These are phyloP conservation scores for Exophiala calicioides DNA, from an alignment of 2,329 filamentous ascomycete genomes.

Conservation along the genomic window DNA sequence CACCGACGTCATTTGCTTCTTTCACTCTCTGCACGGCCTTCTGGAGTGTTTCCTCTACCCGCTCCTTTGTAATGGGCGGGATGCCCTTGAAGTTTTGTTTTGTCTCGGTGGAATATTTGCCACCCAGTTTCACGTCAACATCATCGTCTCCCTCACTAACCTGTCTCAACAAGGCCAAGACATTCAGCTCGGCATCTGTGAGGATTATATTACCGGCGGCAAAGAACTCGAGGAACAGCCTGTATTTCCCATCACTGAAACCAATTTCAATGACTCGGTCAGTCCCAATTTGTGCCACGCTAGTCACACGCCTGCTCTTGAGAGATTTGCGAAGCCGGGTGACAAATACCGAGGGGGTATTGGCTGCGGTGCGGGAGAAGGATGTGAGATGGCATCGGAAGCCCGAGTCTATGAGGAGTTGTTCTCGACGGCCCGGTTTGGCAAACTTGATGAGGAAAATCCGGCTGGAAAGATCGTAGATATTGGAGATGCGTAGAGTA, in stretches of 20 bases:
- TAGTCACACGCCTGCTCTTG: constrained; percentile 80
- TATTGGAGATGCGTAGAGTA: constrained; percentile 80
- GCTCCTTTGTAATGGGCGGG: constrained; percentile 71
- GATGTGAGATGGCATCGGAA: constrained; percentile 94
- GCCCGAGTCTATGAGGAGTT: constrained; percentile 89
- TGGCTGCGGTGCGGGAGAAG: constrained; percentile 83
- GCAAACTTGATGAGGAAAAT: constrained; percentile 95
- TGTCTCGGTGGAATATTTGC: constrained; percentile 76
- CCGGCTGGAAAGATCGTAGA: constrained; percentile 86
- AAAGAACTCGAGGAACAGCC: constrained; percentile 92
- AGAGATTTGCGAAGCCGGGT: constrained; percentile 81
- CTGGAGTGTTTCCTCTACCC: constrained; percentile 69
- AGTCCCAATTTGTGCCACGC: constrained; percentile 81
- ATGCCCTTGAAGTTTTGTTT: constrained; percentile 80
- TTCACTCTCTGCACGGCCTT: constrained; percentile 54
- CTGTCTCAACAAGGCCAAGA: constrained; percentile 76
- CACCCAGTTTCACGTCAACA: constrained; percentile 74
- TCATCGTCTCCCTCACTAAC: constrained; percentile 81
- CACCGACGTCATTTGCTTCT: constrained; percentile 32
- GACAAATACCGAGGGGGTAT: constrained; percentile 82
- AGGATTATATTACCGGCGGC: constrained; percentile 93
- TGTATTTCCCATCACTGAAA: constrained; percentile 88
- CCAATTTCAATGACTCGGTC: constrained; percentile 90
- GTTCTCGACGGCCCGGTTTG: constrained; percentile 83
- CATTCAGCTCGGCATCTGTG: constrained; percentile 79